Evolutionary conservation across 257 asterid species (phyloP).

Genomic region (Lycium ferocissimum): DNA sequence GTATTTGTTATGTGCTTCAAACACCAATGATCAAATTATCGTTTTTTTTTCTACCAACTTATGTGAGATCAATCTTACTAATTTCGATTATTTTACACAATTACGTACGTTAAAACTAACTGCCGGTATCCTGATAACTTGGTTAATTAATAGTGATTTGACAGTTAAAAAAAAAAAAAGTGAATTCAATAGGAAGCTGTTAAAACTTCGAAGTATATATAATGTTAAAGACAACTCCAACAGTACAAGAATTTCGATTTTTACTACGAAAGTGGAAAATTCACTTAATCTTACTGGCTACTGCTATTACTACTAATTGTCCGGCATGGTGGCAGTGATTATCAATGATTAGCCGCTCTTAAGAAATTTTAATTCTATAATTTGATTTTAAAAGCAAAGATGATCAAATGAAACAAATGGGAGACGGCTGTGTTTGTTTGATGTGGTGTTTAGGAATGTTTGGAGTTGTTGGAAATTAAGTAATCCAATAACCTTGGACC

Average conservation of each 20-base stretch:
- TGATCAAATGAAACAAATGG: conserved; percentile 20
- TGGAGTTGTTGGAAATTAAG: conserved; percentile 33
- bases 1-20: no score
- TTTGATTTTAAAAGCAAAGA: not conserved
- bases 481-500: conserved; percentile 47
- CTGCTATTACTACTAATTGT: not conserved
- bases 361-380: conserved; percentile 11
- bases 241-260: not conserved
- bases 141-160: not conserved
- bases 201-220: not conserved
- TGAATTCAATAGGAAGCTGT: not conserved
- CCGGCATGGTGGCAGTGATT: not conserved
- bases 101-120: not conserved
- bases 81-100: no score
- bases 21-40: no score
- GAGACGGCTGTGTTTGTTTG: conserved; percentile 60
- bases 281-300: not conserved
- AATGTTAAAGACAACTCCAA: not conserved
- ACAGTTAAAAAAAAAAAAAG: not conserved
- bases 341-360: conserved; percentile 28
- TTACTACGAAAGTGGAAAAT: not conserved
- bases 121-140: not conserved
- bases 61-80: no score
- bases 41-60: no score
- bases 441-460: conserved; percentile 44